phyloP scores from a whole-genome alignment of 73 alveolate genomes.

The Diophrys sp. region DNA sequence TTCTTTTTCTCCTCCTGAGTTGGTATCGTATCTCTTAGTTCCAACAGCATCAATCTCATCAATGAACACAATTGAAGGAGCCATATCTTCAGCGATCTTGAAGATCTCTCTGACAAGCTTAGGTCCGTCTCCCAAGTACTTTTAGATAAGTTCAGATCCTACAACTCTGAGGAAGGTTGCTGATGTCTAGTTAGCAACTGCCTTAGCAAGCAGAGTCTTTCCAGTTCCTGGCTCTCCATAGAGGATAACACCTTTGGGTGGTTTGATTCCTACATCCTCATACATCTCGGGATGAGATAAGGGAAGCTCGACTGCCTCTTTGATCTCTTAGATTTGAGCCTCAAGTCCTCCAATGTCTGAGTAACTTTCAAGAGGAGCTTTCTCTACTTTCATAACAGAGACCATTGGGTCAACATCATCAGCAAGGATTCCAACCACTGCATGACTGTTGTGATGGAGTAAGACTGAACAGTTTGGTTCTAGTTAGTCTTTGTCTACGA shows the following conservation, averaged over 20 bases:
- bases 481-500: slow-evolving; percentile 97
- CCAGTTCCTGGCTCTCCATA: slow-evolving; percentile 99
- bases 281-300: slow-evolving; percentile 99
- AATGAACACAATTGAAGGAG: slow-evolving; percentile 99
- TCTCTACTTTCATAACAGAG: slow-evolving; percentile 97
- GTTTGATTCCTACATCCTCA: slow-evolving; percentile 99
- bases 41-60: slow-evolving; percentile 99
- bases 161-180: slow-evolving; percentile 99
- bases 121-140: slow-evolving; percentile 99
- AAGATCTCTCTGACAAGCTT: slow-evolving; percentile 95
- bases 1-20: slow-evolving; percentile 99
- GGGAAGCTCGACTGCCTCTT: slow-evolving; percentile 97
- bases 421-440: slow-evolving; percentile 96
- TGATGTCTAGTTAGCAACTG: slow-evolving; percentile 99
- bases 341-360: slow-evolving; percentile 99
- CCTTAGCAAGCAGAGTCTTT: slow-evolving; percentile 98
- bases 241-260: slow-evolving; percentile 98
- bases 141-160: slow-evolving; percentile 98
- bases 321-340: slow-evolving; percentile 79
- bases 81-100: slow-evolving; percentile 98
- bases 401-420: slow-evolving; percentile 99
- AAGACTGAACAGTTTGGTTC: slow-evolving; percentile 98
- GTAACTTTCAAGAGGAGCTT: slow-evolving; percentile 98
- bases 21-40: slow-evolving; percentile 96
- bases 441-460: slow-evolving; percentile 85